Conservation (phyloP, 371 early-diverging fungal genomes). For the Gilbertella persicaria region DNA sequence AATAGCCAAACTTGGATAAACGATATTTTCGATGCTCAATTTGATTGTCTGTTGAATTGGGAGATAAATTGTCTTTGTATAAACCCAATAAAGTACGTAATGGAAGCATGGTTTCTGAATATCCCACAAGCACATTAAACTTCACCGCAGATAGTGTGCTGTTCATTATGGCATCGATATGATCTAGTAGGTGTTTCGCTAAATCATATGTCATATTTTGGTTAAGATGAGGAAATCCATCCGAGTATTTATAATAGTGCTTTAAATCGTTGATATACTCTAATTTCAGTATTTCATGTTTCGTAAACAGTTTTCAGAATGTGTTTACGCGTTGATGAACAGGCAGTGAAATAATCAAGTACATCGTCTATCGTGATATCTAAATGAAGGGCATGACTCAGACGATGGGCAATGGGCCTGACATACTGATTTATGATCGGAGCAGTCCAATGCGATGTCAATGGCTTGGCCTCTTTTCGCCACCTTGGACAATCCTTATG, state of each 20-base stretch:
- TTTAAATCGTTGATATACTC: conserved; percentile 41
- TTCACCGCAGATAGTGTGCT: neutral
- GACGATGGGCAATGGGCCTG: conserved; percentile 19
- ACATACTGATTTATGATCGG: neutral
- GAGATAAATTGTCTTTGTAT: conserved; percentile 17
- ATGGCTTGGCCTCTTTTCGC: conserved; percentile 2
- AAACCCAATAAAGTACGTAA: conserved; percentile 33
- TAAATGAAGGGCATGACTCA: conserved; percentile 20
- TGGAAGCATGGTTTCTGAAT: conserved; percentile 43
- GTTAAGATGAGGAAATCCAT: conserved; percentile 36
- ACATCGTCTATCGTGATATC: conserved; percentile 18
- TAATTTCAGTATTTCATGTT: conserved; percentile 26
- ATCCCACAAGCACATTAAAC: conserved; percentile 38
- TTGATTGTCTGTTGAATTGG: conserved; percentile 3
- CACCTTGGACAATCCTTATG: conserved; percentile 26
- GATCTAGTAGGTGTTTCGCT: conserved; percentile 22
- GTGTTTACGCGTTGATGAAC: conserved; percentile 28
- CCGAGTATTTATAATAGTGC: conserved; percentile 38
- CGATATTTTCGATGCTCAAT: conserved; percentile 8
- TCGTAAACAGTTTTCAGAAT: conserved; percentile 35
- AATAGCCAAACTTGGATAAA: conserved; percentile 14
- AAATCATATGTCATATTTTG: conserved; percentile 33
- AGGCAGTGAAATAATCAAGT: conserved; percentile 26
- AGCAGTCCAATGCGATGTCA: neutral
- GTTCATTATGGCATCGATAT: conserved; percentile 16